Evolutionary conservation across 73 alveolate species (phyloP).

Genomic region (Paramecium bursaria): DNA sequence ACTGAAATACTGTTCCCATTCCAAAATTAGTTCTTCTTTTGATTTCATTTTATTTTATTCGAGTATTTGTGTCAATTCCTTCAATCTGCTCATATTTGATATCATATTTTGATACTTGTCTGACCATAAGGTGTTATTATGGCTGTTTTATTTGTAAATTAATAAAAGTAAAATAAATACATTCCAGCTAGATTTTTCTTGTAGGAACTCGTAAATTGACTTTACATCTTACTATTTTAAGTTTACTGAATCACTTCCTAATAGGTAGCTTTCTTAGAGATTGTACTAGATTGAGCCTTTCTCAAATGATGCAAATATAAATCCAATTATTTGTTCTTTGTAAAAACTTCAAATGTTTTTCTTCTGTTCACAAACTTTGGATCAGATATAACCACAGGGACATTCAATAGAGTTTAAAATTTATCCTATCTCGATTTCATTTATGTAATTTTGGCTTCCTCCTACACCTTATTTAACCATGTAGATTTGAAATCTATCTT

Average conservation of each 20-base stretch:
- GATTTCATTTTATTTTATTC: conserved; percentile 50
- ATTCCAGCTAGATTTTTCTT: conserved; percentile 7
- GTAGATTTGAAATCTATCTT: too few species aligned
- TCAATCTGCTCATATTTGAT: conserved; percentile 33
- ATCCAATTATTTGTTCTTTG: conserved; percentile 21
- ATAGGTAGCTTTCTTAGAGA: conserved; percentile 39
- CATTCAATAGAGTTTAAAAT: conserved; percentile 9
- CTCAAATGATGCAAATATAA: conserved; percentile 16
- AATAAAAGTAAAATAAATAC: too few species aligned
- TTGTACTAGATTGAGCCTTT: conserved; percentile 27
- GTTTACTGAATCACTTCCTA: conserved; percentile 21
- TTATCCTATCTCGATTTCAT: too few species aligned
- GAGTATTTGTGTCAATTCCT: conserved; percentile 38
- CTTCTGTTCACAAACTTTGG: conserved; percentile 36
- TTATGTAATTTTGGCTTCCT: too few species aligned
- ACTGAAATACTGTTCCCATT: too few species aligned
- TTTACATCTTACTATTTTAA: conserved; percentile 4
- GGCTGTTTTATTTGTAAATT: too few species aligned
- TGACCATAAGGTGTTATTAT: conserved; percentile 48
- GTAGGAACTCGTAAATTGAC: not conserved
- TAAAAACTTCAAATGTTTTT: conserved; percentile 34
- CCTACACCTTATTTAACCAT: too few species aligned
- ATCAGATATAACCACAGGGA: conserved; percentile 13
- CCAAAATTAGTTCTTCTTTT: too few species aligned
- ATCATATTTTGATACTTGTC: conserved; percentile 11